Percentiles rank a stretch among this genome's conserved stretches.
phyloP scores from a whole-genome alignment of 148 eudicot genomes.

The Fagopyrum esculentum region DNA sequence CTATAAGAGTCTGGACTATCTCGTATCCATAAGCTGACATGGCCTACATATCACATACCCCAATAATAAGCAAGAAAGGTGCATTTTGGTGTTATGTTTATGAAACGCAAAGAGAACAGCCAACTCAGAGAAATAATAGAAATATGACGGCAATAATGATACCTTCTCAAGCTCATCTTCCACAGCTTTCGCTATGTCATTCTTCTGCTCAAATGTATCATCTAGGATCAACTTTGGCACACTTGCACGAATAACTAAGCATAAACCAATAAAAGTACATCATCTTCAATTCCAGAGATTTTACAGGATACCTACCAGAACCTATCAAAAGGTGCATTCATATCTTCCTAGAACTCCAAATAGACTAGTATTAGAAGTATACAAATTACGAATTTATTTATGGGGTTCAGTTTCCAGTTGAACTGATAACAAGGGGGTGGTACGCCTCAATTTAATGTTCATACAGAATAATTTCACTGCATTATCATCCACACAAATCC shows the following conservation, averaged over 20 bases:
- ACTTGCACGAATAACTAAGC: constrained; percentile 14
- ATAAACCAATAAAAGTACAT: background rate
- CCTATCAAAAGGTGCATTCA: background rate
- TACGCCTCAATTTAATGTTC: background rate
- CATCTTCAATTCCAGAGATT: background rate
- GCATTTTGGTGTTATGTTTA: background rate
- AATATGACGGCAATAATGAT: background rate
- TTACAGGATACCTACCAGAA: background rate
- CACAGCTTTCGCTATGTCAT: constrained; percentile 16
- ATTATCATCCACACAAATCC: background rate
- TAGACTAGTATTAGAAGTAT: background rate
- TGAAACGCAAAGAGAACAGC: background rate
- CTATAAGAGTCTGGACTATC: constrained; percentile 52
- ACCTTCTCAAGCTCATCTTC: constrained; percentile 16
- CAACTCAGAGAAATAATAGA: background rate
- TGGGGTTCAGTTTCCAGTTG: background rate
- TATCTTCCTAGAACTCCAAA: background rate
- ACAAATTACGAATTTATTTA: background rate
- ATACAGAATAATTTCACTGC: background rate
- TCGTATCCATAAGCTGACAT: constrained; percentile 53
- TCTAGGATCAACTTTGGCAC: constrained; percentile 10
- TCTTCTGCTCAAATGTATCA: constrained; percentile 17
- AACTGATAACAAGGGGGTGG: background rate
- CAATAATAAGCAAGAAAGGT: background rate
- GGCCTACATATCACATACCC: constrained; percentile 22